Percentiles rank a stretch among this genome's conserved stretches.
Evolutionary conservation across 257 asterid genomes (phyloP).

Genomic region (Ocimum tenuiflorum): DNA sequence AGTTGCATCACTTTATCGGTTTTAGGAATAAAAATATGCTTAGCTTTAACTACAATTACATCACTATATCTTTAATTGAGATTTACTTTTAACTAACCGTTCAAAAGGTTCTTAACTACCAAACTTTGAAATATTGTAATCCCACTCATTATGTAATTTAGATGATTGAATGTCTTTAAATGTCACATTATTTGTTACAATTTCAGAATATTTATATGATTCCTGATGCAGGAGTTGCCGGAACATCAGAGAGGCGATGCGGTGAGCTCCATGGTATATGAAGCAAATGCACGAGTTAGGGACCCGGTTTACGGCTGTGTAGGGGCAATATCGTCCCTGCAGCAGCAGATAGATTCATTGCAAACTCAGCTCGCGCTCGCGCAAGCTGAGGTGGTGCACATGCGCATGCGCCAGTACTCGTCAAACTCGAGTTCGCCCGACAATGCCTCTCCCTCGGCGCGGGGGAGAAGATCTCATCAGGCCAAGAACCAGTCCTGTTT

Average conservation of each 20-base stretch:
- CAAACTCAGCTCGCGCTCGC: conserved; percentile 54
- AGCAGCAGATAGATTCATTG: conserved; percentile 46
- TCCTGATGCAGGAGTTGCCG: conserved; percentile 45
- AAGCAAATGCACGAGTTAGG: conserved; percentile 54
- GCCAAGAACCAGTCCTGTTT: conserved; percentile 51
- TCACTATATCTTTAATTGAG: neutral
- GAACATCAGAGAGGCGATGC: conserved; percentile 64
- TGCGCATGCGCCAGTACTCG: conserved; percentile 59
- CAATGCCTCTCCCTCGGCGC: conserved; percentile 39
- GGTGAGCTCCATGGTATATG: conserved; percentile 60
- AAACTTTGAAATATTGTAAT: too few species aligned
- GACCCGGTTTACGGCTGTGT: conserved; percentile 75
- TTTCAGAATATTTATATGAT: too few species aligned
- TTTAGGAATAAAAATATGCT: neutral
- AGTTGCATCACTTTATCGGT: neutral
- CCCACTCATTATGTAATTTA: neutral
- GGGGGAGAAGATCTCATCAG: conserved; percentile 38
- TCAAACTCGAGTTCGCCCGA: conserved; percentile 46
- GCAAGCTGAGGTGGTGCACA: conserved; percentile 59
- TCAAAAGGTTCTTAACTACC: neutral
- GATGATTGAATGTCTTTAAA: too few species aligned
- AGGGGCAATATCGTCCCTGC: conserved; percentile 54
- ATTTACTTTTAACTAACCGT: too few species aligned
- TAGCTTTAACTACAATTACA: neutral
- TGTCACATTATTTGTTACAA: too few species aligned